phyloP scores from a whole-genome alignment of 768 basidiomycete species.

The Leccinum longicurvipes region DNA sequence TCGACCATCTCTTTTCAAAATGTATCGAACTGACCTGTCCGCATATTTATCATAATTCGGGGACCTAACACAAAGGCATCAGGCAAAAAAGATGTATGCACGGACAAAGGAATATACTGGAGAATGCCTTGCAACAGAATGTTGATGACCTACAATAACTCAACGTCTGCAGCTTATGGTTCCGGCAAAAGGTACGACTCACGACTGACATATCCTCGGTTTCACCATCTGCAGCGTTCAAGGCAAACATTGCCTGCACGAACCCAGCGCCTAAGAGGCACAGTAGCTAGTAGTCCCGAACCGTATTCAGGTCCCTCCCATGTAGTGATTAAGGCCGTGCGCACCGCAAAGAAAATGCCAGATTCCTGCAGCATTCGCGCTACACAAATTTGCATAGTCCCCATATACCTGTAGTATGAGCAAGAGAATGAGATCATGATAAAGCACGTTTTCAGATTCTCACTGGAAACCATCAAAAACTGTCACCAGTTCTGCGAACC shows the following conservation, averaged over 20 bases:
- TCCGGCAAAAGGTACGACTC: slow-evolving; percentile 17
- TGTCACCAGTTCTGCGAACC: slow-evolving; percentile 62
- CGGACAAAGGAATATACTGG: slow-evolving; percentile 44
- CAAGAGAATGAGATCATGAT: neutral
- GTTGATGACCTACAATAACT: slow-evolving; percentile 54
- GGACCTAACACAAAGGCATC: slow-evolving; percentile 38
- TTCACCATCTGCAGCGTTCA: slow-evolving; percentile 87
- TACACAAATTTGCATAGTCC: slow-evolving; percentile 92
- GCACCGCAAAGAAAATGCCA: slow-evolving; percentile 85
- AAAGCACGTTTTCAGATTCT: slow-evolving; percentile 12
- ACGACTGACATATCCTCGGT: slow-evolving; percentile 52
- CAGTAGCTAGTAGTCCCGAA: slow-evolving; percentile 50
- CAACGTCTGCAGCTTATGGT: neutral
- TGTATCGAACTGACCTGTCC: slow-evolving; percentile 35
- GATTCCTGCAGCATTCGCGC: slow-evolving; percentile 92
- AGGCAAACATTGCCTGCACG: slow-evolving; percentile 79
- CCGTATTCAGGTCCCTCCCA: neutral
- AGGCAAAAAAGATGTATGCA: neutral
- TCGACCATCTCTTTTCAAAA: neutral
- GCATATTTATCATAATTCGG: slow-evolving; percentile 64
- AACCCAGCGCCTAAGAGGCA: slow-evolving; percentile 84
- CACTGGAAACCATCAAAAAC: slow-evolving; percentile 81
- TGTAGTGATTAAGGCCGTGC: slow-evolving; percentile 15
- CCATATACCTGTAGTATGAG: slow-evolving; percentile 60
- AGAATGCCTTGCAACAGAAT: slow-evolving; percentile 75